phyloP scores from a whole-genome alignment of 1,139 yeast species.

The Saccharomyces pastorianus region DNA sequence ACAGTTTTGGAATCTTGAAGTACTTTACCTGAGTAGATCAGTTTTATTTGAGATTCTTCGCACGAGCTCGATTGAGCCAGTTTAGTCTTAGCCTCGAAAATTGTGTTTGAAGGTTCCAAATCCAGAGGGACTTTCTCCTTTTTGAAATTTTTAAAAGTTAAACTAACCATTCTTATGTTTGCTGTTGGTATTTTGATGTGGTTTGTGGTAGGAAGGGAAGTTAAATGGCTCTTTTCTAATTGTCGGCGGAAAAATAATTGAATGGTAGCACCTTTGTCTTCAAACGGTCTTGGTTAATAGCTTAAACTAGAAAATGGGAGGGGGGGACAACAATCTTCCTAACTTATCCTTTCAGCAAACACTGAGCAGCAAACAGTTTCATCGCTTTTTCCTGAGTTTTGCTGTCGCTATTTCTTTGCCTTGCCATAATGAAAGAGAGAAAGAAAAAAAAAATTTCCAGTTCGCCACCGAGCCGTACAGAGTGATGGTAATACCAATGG shows the following conservation, averaged over 20 bases:
- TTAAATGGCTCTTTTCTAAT: not conserved
- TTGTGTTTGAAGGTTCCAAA: slow-evolving; percentile 61
- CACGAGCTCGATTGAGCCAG: slow-evolving; percentile 63
- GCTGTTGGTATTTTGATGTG: not conserved
- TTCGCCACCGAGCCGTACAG: slow-evolving; percentile 5
- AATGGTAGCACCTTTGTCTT: not conserved
- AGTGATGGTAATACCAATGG: not conserved
- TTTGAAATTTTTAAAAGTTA: slow-evolving; percentile 84
- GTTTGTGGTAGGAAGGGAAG: not conserved
- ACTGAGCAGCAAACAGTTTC: not conserved
- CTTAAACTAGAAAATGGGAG: not conserved
- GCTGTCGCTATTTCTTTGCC: not conserved
- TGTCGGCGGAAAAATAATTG: not conserved
- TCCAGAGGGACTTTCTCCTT: slow-evolving; percentile 81
- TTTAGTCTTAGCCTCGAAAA: slow-evolving; percentile 62
- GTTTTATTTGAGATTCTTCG: slow-evolving; percentile 69
- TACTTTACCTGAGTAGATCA: slow-evolving; percentile 84
- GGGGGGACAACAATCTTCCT: not conserved
- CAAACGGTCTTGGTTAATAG: not conserved
- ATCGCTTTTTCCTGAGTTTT: not conserved
- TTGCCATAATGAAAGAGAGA: not conserved
- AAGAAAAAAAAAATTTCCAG: slow-evolving; percentile 2
- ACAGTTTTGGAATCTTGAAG: slow-evolving; percentile 75
- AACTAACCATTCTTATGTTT: slow-evolving; percentile 48
- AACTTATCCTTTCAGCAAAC: not conserved